phyloP scores from a whole-genome alignment of 2,329 filamentous ascomycete genomes.

The Hypoxylon sp. region DNA sequence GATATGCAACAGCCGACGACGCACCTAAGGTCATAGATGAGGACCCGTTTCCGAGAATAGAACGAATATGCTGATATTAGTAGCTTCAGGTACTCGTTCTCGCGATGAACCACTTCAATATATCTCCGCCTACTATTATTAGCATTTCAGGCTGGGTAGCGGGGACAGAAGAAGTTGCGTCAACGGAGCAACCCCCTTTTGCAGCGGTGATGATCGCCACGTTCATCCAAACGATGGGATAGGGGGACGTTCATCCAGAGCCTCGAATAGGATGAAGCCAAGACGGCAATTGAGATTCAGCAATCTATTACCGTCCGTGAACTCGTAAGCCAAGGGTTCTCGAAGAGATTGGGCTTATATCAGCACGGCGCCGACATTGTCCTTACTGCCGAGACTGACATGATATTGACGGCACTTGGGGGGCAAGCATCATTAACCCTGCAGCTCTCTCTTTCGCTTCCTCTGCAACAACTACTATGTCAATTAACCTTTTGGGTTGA shows the following conservation, averaged over 20 bases:
- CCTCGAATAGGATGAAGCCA: constrained; percentile 9
- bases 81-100: constrained; percentile 6
- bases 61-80: constrained; percentile 22
- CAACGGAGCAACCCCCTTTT: constrained; percentile 1
- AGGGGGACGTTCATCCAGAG: not conserved
- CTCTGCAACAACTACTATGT: not conserved
- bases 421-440: constrained; percentile 10
- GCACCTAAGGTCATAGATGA: constrained; percentile 26
- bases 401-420: constrained; percentile 16
- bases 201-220: not conserved
- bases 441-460: constrained; percentile 14
- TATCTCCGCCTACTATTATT: constrained; percentile 30
- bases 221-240: constrained; percentile 14
- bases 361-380: constrained; percentile 10
- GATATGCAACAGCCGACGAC: constrained; percentile 35
- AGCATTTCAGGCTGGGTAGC: constrained; percentile 10
- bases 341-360: constrained; percentile 25
- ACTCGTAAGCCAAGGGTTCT: constrained; percentile 23
- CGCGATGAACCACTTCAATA: constrained; percentile 5
- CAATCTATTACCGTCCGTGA: constrained; percentile 3
- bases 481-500: constrained; percentile 9
- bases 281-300: constrained; percentile 15
- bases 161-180: constrained; percentile 15
- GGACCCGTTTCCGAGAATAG: constrained; percentile 30
- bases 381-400: not conserved